phyloP scores from a whole-genome alignment of 2,329 filamentous ascomycete genomes.

The Fusarium tricinctum region DNA sequence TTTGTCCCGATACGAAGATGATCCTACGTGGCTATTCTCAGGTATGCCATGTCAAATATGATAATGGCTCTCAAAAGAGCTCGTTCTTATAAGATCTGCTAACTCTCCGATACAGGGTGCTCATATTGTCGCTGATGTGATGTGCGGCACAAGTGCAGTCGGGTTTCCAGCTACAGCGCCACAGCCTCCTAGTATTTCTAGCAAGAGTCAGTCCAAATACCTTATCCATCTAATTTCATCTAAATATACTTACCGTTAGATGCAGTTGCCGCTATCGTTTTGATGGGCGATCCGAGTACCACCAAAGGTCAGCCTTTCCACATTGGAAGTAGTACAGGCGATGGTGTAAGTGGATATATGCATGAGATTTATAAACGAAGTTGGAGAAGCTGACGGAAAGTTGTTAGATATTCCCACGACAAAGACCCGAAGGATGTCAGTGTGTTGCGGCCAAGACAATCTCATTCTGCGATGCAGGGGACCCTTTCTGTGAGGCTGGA shows the following conservation, averaged over 20 bases:
- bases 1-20: constrained; percentile 41
- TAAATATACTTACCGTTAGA: not conserved
- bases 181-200: constrained; percentile 4
- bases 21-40: constrained; percentile 46
- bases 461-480: constrained; percentile 41
- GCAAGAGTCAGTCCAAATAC: constrained; percentile 26
- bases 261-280: constrained; percentile 40
- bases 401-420: constrained; percentile 37
- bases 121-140: constrained; percentile 42
- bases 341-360: constrained; percentile 30
- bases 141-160: constrained; percentile 42
- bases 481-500: constrained; percentile 43
- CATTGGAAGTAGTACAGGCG: constrained; percentile 34
- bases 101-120: constrained; percentile 29
- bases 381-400: not conserved
- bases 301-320: constrained; percentile 38
- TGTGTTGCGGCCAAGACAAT: constrained; percentile 25
- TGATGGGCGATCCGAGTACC: constrained; percentile 47
- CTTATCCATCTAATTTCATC: rapidly evolving
- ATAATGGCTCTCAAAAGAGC: not conserved
- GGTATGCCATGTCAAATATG: not conserved
- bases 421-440: constrained; percentile 29
- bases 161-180: constrained; percentile 41
- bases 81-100: not conserved
- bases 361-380: rapidly evolving